A percentile compares a stretch with the other conserved stretches of the same genome.
Evolutionary conservation across 164 flowering plant species (phyloP).

Genomic region (Cinnamomum micranthum): DNA sequence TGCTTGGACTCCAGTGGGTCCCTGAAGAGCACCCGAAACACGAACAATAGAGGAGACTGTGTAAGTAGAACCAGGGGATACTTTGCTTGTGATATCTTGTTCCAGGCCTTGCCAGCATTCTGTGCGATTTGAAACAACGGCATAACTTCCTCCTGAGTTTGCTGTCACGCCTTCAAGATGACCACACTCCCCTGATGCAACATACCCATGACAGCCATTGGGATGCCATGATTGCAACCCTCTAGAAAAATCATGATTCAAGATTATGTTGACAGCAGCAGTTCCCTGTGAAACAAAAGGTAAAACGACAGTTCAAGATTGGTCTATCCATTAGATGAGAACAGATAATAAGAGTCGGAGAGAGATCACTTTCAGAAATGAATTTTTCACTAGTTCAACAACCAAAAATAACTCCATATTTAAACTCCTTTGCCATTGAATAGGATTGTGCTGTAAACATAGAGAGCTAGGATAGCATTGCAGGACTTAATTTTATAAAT

Average conservation of each 20-base stretch:
- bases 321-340: not conserved
- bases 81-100: constrained; percentile 72
- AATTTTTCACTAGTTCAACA: not conserved
- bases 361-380: not conserved
- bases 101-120: constrained; percentile 88
- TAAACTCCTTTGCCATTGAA: not conserved
- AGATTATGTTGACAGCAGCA: constrained; percentile 37
- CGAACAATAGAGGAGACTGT: constrained; percentile 63
- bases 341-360: not conserved
- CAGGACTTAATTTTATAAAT: too few species aligned
- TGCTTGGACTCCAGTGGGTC: constrained; percentile 51
- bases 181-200: constrained; percentile 43
- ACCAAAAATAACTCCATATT: not conserved
- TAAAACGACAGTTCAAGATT: not conserved
- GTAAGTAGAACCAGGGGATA: constrained; percentile 50
- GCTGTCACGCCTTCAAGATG: constrained; percentile 27
- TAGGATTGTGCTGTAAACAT: not conserved
- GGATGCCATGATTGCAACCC: constrained; percentile 72
- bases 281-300: not conserved
- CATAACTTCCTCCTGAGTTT: constrained; percentile 40
- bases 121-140: constrained; percentile 58
- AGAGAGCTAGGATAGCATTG: not conserved
- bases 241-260: constrained; percentile 69
- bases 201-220: constrained; percentile 60
- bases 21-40: constrained; percentile 52